phyloP scores from a whole-genome alignment of 2,329 filamentous ascomycete species.

The Aaosphaeria pasadenensis region DNA sequence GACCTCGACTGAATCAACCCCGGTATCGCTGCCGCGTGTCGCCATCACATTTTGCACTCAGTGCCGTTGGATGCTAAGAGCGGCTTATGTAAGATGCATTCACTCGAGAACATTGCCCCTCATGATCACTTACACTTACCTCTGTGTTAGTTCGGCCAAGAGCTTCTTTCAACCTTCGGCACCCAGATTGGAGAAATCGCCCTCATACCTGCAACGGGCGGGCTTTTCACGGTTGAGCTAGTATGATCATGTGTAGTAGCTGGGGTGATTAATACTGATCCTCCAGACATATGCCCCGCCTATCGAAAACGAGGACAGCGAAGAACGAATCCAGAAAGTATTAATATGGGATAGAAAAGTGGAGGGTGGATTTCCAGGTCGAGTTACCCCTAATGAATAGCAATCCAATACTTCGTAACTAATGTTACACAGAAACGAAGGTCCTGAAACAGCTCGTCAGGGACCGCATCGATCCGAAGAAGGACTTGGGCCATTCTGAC shows the following conservation, averaged over 20 bases:
- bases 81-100: slow-evolving; percentile 67
- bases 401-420: slow-evolving; percentile 3
- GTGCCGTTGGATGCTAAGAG: slow-evolving; percentile 87
- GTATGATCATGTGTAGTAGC: slow-evolving; percentile 9
- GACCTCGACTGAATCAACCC: slow-evolving; percentile 1
- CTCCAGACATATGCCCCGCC: slow-evolving; percentile 23
- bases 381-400: background rate
- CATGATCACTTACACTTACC: background rate
- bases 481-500: slow-evolving; percentile 72
- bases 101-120: background rate
- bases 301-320: background rate
- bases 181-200: slow-evolving; percentile 82
- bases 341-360: slow-evolving; percentile 83
- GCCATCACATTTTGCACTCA: slow-evolving; percentile 93
- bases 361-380: slow-evolving; percentile 82
- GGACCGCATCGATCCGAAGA: slow-evolving; percentile 74
- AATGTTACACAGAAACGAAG: slow-evolving; percentile 65
- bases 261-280: background rate
- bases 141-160: slow-evolving; percentile 73
- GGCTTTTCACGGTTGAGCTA: slow-evolving; percentile 75
- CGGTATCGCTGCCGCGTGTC: slow-evolving; percentile 62
- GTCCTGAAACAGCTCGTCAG: slow-evolving; percentile 81
- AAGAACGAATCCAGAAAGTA: slow-evolving; percentile 42
- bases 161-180: slow-evolving; percentile 89
- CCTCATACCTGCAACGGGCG: slow-evolving; percentile 80